These are phyloP conservation scores for Eutypella sp. DNA, from an alignment of 2,329 filamentous ascomycete species.

Conservation along the genomic window DNA sequence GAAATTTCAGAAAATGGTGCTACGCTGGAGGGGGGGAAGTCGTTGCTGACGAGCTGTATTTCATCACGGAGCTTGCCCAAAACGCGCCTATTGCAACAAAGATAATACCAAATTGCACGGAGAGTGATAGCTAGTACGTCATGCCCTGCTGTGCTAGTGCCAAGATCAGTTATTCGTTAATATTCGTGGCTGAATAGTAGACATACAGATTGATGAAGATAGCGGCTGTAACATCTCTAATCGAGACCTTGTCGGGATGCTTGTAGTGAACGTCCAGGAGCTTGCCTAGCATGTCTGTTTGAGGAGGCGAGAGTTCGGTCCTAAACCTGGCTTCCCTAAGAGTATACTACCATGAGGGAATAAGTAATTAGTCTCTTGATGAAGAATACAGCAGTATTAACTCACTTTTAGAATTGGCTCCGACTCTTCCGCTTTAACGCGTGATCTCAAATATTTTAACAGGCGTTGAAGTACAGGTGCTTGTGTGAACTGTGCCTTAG, in stretches of 20 bases:
- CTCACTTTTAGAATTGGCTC: constrained; percentile 4
- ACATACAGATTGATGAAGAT: not conserved
- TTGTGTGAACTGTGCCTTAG: not conserved
- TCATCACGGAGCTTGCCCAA: not conserved
- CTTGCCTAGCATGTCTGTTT: not conserved
- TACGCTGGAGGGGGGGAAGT: not conserved
- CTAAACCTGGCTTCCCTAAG: not conserved
- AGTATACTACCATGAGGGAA: not conserved
- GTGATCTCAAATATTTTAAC: not conserved
- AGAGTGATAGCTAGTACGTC: constrained; percentile 5
- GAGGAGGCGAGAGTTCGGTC: not conserved
- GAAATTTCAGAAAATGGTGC: not conserved
- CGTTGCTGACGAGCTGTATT: not conserved
- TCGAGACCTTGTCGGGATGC: not conserved
- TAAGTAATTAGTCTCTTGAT: no score
- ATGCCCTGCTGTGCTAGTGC: constrained; percentile 2
- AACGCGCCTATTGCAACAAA: not conserved
- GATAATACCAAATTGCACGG: constrained; percentile 4
- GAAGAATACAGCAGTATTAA: not conserved
- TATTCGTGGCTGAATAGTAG: not conserved
- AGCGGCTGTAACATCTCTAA: not conserved
- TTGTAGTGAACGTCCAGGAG: not conserved
- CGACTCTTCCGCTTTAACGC: constrained; percentile 1
- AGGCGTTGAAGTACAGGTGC: constrained; percentile 1
- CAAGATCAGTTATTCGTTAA: not conserved